Evolutionary conservation across 1,139 yeast species (phyloP), one percentile per base, ranked within the genome.

Genomic region (Debaryomyces subglobosus): DNA sequence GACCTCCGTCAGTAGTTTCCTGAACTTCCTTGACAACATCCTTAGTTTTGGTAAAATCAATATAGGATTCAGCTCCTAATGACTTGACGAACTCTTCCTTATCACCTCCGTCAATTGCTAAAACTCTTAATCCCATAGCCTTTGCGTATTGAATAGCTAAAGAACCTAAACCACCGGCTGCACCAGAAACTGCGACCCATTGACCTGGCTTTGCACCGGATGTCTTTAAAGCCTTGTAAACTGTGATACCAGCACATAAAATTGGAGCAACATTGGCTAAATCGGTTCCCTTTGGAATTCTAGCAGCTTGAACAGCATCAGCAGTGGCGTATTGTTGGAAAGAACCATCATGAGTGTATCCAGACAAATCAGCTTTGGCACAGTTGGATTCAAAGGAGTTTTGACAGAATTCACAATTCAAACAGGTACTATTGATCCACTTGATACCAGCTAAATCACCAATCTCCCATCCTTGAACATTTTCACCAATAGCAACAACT

Each of bases 281-380:
- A 62, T 88, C 89, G 46, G 87, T 75, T 53, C 85, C 86, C 57
- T 72, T 64, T 49, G 92, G 89, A 59, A 89, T 82, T 63, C 79
- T 77, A 37, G 96, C 95, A 48, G 95, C 96, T 65, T 88, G 96
- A 51, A 86, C 80, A 42, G 94, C 94, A 68, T 87, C 92, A 51
- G 95, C 90, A 45, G 91, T 85, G 35, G 90, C 90, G 60, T 84
- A 86, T 68, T 86, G 86, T 71, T 85, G 89, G 82, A 86, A 86
- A 34, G 90, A 82, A 63, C 92, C 92, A 64, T 86, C 90, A 60
- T 85, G 90, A 18, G 90, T 85, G 72, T 84, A 85, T 67, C 91
- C 91, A 13, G 89, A 84, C 54, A 85, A 72, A 62, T 83, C 89
- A 45, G 89, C 89, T 10, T 77, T 63, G 30, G 81, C 71, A 78